Conservation (phyloP, 2,329 filamentous ascomycete species). For the Iodosphaeria phyllophila region DNA sequence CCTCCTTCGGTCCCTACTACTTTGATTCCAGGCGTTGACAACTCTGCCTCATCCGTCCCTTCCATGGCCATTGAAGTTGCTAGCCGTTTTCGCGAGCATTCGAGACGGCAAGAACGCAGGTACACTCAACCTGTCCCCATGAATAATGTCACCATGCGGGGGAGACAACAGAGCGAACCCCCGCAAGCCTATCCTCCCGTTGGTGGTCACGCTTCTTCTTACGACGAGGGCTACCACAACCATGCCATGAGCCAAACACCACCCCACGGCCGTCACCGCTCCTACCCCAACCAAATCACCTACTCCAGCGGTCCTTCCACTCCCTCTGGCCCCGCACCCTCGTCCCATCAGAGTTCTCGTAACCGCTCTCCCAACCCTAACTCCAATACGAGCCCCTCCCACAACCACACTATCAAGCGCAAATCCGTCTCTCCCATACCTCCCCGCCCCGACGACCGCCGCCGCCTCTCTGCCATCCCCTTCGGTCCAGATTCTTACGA, state of each 20-base stretch:
- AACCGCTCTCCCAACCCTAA: constrained; percentile 7
- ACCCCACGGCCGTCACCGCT: too few species aligned
- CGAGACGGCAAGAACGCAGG: constrained; percentile 25
- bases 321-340: constrained; percentile 4
- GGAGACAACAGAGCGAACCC: constrained; percentile 16
- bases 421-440: constrained; percentile 63
- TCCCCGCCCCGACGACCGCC: constrained; percentile 22
- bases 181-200: constrained; percentile 10
- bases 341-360: background rate
- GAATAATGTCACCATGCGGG: constrained; percentile 22
- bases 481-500: constrained; percentile 66
- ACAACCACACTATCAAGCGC: constrained; percentile 37
- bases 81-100: constrained; percentile 37
- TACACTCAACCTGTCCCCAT: constrained; percentile 21
- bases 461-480: constrained; percentile 41
- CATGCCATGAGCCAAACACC: background rate
- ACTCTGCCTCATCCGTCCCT: too few species aligned
- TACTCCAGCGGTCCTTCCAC: constrained; percentile 9
- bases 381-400: constrained; percentile 20
- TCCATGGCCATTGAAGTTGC: constrained; percentile 34
- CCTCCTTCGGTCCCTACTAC: constrained; percentile 33
- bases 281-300: constrained; percentile 6
- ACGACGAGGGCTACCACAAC: background rate
- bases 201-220: background rate
- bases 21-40: constrained; percentile 43